These are phyloP conservation scores for Boletus hoseneyae DNA, from an alignment of 1,284 basidiomycete genomes.

Conservation along the genomic window DNA sequence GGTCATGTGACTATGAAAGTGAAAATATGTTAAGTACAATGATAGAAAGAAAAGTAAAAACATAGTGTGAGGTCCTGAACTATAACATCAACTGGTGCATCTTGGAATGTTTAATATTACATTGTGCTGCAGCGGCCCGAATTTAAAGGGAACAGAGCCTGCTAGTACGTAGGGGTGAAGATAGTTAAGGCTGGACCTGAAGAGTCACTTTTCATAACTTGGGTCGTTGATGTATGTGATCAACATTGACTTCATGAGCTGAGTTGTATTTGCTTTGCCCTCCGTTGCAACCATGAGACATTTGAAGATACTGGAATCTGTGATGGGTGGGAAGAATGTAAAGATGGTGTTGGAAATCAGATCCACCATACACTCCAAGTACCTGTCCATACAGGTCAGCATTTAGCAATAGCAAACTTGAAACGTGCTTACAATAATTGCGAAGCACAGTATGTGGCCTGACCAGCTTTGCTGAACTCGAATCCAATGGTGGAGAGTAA, in stretches of 20 bases:
- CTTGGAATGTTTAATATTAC: no score
- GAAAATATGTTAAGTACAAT: no score
- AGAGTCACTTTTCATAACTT: slow-evolving; percentile 24
- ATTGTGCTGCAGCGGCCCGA: no score
- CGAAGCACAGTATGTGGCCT: slow-evolving; percentile 32
- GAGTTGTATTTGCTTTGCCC: slow-evolving; percentile 30
- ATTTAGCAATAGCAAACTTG: not conserved
- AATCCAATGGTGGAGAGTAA: slow-evolving; percentile 34
- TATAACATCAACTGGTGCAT: no score
- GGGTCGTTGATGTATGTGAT: slow-evolving; percentile 28
- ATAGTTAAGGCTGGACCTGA: slow-evolving; percentile 4
- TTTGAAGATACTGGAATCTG: slow-evolving; percentile 32
- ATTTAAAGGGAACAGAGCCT: no score
- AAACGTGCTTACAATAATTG: slow-evolving; percentile 25
- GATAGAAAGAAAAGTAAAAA: no score
- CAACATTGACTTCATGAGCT: slow-evolving; percentile 27
- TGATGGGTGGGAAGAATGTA: slow-evolving; percentile 34
- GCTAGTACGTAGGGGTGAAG: no score
- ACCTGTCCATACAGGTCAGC: slow-evolving; percentile 15
- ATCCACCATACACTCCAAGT: slow-evolving; percentile 30
- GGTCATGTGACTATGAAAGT: no score
- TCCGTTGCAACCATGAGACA: slow-evolving; percentile 26
- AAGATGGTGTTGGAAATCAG: slow-evolving; percentile 30
- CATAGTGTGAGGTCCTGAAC: no score
- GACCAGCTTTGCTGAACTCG: slow-evolving; percentile 34